These are phyloP conservation scores for Mycogone perniciosa DNA, from an alignment of 2,329 filamentous ascomycete genomes.

Conservation along the genomic window DNA sequence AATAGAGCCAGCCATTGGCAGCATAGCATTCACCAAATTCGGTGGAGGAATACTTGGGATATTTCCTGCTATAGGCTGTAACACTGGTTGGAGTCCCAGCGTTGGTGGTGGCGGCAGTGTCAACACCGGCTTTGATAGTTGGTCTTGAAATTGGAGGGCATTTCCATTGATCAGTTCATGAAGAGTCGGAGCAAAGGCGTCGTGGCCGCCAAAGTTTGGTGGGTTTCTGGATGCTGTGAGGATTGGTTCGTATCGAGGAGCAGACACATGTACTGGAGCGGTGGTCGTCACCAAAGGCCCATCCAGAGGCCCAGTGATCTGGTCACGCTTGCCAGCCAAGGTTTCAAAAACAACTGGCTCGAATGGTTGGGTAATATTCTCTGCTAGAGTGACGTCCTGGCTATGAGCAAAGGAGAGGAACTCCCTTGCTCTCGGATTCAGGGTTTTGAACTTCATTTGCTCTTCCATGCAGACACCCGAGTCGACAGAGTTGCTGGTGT, in stretches of 20 bases:
- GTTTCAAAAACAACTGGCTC: neutral
- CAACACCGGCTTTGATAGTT: neutral
- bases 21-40: neutral
- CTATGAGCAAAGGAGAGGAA: slow-evolving; percentile 24
- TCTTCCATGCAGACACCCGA: slow-evolving; percentile 17
- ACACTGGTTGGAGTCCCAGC: neutral
- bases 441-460: slow-evolving; percentile 12
- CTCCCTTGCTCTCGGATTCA: slow-evolving; percentile 30
- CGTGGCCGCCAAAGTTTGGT: neutral
- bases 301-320: neutral
- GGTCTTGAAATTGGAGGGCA: slow-evolving; percentile 3
- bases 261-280: neutral
- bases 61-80: slow-evolving; percentile 5
- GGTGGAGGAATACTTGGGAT: neutral
- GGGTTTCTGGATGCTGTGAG: neutral
- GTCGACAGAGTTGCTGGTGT: slow-evolving; percentile 18
- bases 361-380: neutral
- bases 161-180: neutral
- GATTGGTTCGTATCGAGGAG: neutral
- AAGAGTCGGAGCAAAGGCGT: neutral
- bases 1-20: neutral
- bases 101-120: neutral
- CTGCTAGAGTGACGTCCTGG: neutral
- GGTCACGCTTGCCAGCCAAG: neutral
- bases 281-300: neutral